These are phyloP conservation scores for Eucalyptus leucophloia DNA, from an alignment of 345 rosid genomes.

Conservation along the genomic window DNA sequence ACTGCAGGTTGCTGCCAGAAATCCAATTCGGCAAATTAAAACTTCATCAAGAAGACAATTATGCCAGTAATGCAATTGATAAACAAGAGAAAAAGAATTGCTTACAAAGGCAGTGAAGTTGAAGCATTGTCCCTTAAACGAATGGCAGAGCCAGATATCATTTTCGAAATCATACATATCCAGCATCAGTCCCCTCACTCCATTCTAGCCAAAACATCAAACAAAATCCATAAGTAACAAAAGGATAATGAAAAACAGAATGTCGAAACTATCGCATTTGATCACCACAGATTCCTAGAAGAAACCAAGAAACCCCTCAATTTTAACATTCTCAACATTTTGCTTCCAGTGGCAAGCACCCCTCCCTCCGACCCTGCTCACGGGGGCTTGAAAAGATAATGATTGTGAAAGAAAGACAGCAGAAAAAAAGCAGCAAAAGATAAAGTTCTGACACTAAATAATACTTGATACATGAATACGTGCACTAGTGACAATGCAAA, in stretches of 20 bases:
- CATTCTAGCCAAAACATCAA: constrained; percentile 50
- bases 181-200: constrained; percentile 93
- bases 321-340: neutral
- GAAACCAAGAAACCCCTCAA: neutral
- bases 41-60: neutral
- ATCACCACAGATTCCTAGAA: neutral
- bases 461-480: neutral
- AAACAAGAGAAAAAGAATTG: neutral
- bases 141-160: constrained; percentile 98
- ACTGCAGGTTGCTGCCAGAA: constrained; percentile 80
- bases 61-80: neutral
- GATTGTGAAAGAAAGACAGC: neutral
- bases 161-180: constrained; percentile 88
- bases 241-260: neutral
- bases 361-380: neutral
- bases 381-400: neutral
- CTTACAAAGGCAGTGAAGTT: constrained; percentile 97
- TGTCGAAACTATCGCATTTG: neutral
- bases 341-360: neutral
- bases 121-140: constrained; percentile 85
- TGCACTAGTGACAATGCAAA: neutral
- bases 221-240: neutral
- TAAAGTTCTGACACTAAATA: neutral
- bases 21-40: neutral
- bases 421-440: neutral